Conservation (phyloP, 2,329 filamentous ascomycete species). For the Exutisphaerella laricina region DNA sequence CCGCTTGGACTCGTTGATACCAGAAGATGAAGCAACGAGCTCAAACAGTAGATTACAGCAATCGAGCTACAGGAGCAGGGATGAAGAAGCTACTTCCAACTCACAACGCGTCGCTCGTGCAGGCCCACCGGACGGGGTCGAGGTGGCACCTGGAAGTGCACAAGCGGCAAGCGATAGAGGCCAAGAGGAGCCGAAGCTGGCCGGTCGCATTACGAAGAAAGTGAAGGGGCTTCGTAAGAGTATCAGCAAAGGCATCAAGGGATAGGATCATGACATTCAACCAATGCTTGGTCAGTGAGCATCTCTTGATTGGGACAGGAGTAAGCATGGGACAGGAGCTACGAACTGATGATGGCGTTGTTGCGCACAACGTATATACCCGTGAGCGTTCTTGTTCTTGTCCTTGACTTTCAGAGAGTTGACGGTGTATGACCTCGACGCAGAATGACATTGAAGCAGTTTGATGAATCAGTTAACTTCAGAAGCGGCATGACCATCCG, state of each 20-base stretch:
- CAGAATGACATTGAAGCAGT: too few relatives aligned
- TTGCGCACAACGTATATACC: too few relatives aligned
- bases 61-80: neutral
- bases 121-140: neutral
- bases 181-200: neutral
- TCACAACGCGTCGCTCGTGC: neutral
- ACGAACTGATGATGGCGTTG: too few relatives aligned
- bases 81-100: neutral
- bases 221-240: constrained; percentile 1
- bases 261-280: neutral
- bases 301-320: too few relatives aligned
- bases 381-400: neutral
- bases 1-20: constrained; percentile 1
- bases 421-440: too few relatives aligned
- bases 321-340: neutral
- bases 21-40: constrained; percentile 2
- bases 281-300: too few relatives aligned
- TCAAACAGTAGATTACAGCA: neutral
- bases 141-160: neutral
- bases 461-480: too few relatives aligned
- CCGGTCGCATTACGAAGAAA: neutral
- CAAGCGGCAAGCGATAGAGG: neutral
- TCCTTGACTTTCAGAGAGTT: too few relatives aligned
- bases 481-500: too few relatives aligned
- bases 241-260: constrained; percentile 2